Conservation (phyloP, 2,329 filamentous ascomycete species). For the Fusarium sp. region DNA sequence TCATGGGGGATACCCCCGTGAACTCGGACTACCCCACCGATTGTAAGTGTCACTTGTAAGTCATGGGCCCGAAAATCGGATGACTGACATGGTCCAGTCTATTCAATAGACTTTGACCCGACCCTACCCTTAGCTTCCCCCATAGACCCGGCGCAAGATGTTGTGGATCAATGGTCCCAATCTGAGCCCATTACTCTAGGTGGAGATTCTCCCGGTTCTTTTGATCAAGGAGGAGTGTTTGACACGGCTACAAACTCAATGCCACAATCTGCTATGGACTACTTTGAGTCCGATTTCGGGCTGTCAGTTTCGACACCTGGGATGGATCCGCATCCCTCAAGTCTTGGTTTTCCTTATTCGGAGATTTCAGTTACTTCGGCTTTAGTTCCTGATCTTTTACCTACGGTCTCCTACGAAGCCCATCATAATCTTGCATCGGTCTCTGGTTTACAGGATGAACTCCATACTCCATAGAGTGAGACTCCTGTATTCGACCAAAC, state of each 20-base stretch:
- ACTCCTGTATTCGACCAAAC: conserved; percentile 7
- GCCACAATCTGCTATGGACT: neutral
- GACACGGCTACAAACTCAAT: neutral
- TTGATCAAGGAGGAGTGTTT: conserved; percentile 8
- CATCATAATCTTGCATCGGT: neutral
- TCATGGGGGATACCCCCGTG: conserved; percentile 26
- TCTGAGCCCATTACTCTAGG: neutral
- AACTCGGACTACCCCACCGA: conserved; percentile 34
- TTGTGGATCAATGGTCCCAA: conserved; percentile 22
- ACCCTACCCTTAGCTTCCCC: neutral
- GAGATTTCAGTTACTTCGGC: neutral
- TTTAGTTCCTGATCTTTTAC: neutral
- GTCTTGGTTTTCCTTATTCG: neutral
- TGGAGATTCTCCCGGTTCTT: conserved; percentile 15
- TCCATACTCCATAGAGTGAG: conserved; percentile 37
- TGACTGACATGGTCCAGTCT: conserved; percentile 17
- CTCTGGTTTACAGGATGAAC: conserved; percentile 13
- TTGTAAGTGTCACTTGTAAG: conserved; percentile 32
- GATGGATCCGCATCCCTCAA: conserved; percentile 9
- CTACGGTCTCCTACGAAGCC: neutral
- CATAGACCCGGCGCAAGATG: conserved; percentile 13
- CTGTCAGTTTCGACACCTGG: neutral
- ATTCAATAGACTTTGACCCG: conserved; percentile 19
- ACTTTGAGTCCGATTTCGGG: neutral
- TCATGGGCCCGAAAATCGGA: conserved; percentile 20